Percentiles rank a stretch among this genome's conserved stretches.
These are phyloP conservation scores for Fusarium haematococcum DNA, from an alignment of 2,329 filamentous ascomycete species.

Conservation along the genomic window DNA sequence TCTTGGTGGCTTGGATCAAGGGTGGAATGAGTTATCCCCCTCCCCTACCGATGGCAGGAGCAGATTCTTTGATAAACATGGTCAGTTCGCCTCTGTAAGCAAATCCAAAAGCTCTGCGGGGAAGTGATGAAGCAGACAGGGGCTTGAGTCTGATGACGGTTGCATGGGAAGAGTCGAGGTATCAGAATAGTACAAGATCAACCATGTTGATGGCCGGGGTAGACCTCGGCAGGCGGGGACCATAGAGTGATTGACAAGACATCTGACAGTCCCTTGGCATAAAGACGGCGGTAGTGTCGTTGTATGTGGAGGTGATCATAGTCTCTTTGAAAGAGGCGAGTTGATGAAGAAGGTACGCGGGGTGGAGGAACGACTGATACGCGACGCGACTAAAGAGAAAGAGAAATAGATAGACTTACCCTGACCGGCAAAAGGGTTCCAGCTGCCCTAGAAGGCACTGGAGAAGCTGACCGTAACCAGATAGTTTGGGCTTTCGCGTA, in stretches of 20 bases:
- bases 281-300: not conserved
- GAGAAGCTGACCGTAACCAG: slow-evolving; percentile 32
- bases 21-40: slow-evolving; percentile 26
- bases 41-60: slow-evolving; percentile 32
- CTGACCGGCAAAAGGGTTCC: slow-evolving; percentile 25
- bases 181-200: slow-evolving; percentile 40
- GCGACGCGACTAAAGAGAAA: slow-evolving; percentile 8
- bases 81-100: slow-evolving; percentile 42
- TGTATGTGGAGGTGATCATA: not conserved
- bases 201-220: slow-evolving; percentile 27
- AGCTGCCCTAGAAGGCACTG: slow-evolving; percentile 30
- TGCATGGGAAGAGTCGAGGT: slow-evolving; percentile 35
- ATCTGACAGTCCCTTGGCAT: slow-evolving; percentile 32
- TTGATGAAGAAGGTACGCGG: not conserved
- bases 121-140: slow-evolving; percentile 39
- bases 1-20: slow-evolving; percentile 18
- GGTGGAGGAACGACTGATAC: slow-evolving; percentile 6
- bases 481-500: slow-evolving; percentile 22
- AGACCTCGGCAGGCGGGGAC: slow-evolving; percentile 35
- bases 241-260: slow-evolving; percentile 32
- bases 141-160: slow-evolving; percentile 38
- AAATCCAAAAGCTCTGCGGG: slow-evolving; percentile 42
- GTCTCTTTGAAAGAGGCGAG: not conserved
- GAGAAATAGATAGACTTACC: slow-evolving; percentile 25
- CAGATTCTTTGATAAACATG: slow-evolving; percentile 39